A percentile compares a stretch with the other conserved stretches of the same genome.
Evolutionary conservation across 208 protist genomes (phyloP).

Genomic region (Wallacemonas sp.): DNA sequence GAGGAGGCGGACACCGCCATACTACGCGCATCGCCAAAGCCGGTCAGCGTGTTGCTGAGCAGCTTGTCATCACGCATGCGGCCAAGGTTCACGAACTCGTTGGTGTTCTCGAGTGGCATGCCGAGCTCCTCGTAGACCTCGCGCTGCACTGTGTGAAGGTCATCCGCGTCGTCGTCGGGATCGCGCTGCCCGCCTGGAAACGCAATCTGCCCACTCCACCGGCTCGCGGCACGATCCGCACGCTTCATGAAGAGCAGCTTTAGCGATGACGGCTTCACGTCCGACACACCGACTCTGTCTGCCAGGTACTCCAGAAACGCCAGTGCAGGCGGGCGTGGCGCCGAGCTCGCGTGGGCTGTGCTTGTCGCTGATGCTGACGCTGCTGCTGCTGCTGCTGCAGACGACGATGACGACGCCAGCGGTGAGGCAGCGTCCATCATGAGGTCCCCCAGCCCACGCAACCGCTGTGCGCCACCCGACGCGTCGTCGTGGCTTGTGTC

Average conservation of each 20-base stretch:
- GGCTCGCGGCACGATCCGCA: conserved; percentile 35
- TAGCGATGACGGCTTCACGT: conserved; percentile 34
- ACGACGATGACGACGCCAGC: not conserved
- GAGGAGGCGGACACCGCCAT: not conserved
- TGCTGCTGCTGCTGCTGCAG: not conserved
- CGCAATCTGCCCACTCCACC: conserved; percentile 73
- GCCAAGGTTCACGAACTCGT: conserved; percentile 60
- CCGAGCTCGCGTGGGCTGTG: no score
- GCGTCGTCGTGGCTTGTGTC: not conserved
- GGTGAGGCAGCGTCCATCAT: not conserved
- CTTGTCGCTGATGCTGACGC: not conserved
- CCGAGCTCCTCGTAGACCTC: conserved; percentile 54
- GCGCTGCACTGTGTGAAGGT: conserved; percentile 49
- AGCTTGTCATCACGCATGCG: conserved; percentile 59
- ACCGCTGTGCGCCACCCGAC: not conserved
- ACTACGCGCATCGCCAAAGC: not conserved
- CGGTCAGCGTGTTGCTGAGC: conserved; percentile 26
- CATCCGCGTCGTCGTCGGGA: conserved; percentile 63
- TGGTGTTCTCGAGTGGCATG: conserved; percentile 42
- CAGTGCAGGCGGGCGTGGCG: not conserved
- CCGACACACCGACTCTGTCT: not conserved
- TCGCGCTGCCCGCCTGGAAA: conserved; percentile 83
- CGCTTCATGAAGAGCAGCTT: conserved; percentile 73
- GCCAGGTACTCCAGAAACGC: conserved; percentile 15
- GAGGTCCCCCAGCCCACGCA: not conserved